Base-by-base conservation (phyloP, 345 rosid species). In the Bretschneidera sinensis region DNA sequence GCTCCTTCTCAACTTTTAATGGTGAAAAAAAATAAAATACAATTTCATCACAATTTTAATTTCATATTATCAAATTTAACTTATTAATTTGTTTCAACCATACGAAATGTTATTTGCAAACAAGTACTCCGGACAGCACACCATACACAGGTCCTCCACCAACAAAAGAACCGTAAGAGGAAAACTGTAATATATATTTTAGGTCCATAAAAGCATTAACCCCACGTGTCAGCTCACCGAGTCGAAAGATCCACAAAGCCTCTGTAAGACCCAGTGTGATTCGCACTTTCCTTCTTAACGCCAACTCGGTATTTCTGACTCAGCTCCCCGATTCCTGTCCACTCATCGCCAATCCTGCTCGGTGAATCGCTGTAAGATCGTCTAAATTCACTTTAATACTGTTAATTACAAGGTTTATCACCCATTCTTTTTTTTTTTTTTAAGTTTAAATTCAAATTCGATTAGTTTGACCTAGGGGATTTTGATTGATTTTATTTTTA, bases 211-310 rank as follows among this genome's bases (percentile, higher is more conserved):
- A n/a, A n/a, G n/a, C n/a, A n/a, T n/a, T n/a, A 22, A 20, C 48
- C 60, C 65, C 70, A 70, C 79, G 74, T 74, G 82, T 78, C 82
- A 70, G 71, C 62, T 55, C 51, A n/a, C 0, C 9, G 62, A 67
- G 60, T 49, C 34, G 65, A 54, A 48, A 70, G 76, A 64, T 60
- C 56, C 25, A 50, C 31, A 61, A 60, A 74, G 62, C 56, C 67
- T 67, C 58, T 55, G 81, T 64, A 61, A 67, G 24, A 67, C 69
- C 73, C n/a, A 9, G 63, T 67, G 76, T 77, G 73, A 73, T 61
- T 67, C 64, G 69, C 81, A 54, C 51, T 57, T 70, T 57, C 61
- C 78, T 55, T 28, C 59, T 57, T 25, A 47, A 39, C 20, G 59
- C 65, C 55, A 61, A 64, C 73, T 77, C 73, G 71, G 75, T 17